These are phyloP conservation scores for Retiboletus flavoniger DNA, from an alignment of 1,284 basidiomycete species.

Conservation along the genomic window DNA sequence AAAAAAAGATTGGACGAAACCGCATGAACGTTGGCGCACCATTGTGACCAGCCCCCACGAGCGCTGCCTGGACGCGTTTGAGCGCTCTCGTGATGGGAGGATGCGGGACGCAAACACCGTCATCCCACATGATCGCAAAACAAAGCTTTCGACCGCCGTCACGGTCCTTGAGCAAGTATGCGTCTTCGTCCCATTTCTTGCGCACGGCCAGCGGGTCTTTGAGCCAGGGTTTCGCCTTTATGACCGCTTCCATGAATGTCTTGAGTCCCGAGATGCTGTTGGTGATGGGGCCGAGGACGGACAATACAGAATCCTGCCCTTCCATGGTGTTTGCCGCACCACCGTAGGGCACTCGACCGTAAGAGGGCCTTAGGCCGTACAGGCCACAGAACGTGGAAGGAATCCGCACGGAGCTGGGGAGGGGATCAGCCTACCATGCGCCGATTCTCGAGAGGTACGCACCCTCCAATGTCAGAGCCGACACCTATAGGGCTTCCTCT, in stretches of 20 bases:
- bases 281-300: slow-evolving; percentile 73
- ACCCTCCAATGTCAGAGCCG: slow-evolving; percentile 71
- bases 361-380: slow-evolving; percentile 72
- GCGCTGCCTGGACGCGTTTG: slow-evolving; percentile 52
- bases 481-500: slow-evolving; percentile 63
- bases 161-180: slow-evolving; percentile 59
- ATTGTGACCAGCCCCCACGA: slow-evolving; percentile 66
- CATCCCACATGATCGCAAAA: slow-evolving; percentile 64
- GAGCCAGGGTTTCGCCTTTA: slow-evolving; percentile 63
- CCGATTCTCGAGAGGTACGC: slow-evolving; percentile 2
- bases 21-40: slow-evolving; percentile 37
- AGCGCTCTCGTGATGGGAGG: slow-evolving; percentile 71
- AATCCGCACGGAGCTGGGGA: slow-evolving; percentile 60
- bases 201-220: slow-evolving; percentile 62
- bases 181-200: slow-evolving; percentile 64
- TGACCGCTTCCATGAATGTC: slow-evolving; percentile 59
- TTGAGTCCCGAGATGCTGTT: slow-evolving; percentile 58
- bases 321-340: slow-evolving; percentile 63
- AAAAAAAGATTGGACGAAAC: not conserved
- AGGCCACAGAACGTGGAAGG: slow-evolving; percentile 66
- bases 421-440: not conserved
- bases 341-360: slow-evolving; percentile 66
- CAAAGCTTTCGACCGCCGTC: slow-evolving; percentile 55
- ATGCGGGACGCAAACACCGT: slow-evolving; percentile 63
- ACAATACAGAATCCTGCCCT: slow-evolving; percentile 69